phyloP scores from a whole-genome alignment of 148 eudicot species.

The Nyssa sinensis region DNA sequence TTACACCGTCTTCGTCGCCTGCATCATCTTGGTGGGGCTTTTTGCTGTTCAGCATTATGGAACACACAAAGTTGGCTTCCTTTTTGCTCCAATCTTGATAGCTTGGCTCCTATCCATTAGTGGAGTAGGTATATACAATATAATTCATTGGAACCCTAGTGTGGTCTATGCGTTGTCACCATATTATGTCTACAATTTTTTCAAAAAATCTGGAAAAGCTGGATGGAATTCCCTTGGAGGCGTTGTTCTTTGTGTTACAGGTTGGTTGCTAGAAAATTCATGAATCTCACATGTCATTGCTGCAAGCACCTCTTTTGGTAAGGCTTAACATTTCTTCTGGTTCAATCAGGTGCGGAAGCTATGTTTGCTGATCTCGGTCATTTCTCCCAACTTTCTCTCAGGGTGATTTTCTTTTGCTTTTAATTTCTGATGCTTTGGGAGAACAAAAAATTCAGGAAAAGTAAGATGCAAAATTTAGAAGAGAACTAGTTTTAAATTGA shows the following conservation, averaged over 20 bases:
- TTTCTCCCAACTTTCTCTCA: conserved; percentile 40
- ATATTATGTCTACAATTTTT: conserved; percentile 38
- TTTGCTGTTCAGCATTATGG: conserved; percentile 52
- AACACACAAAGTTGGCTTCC: conserved; percentile 43
- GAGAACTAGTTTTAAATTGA: background rate
- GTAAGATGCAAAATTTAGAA: too few species aligned
- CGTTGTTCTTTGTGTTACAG: conserved; percentile 47
- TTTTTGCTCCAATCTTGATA: conserved; percentile 48
- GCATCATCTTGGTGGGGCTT: conserved; percentile 39
- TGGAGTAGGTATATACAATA: conserved; percentile 48
- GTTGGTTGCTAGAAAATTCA: conserved; percentile 9
- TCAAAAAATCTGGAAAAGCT: conserved; percentile 33
- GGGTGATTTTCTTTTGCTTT: conserved; percentile 27
- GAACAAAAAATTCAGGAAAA: background rate
- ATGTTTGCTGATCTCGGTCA: conserved; percentile 64
- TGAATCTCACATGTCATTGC: background rate
- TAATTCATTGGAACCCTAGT: conserved; percentile 42
- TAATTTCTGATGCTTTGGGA: background rate
- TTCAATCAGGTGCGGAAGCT: conserved; percentile 49
- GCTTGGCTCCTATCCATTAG: conserved; percentile 46
- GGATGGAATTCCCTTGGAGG: conserved; percentile 56
- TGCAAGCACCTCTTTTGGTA: background rate
- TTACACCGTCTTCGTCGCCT: conserved; percentile 24
- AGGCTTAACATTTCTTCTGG: background rate
- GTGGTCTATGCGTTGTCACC: conserved; percentile 48